phyloP scores from a whole-genome alignment of 2,329 filamentous ascomycete species.

The Penicillium capsulatum region DNA sequence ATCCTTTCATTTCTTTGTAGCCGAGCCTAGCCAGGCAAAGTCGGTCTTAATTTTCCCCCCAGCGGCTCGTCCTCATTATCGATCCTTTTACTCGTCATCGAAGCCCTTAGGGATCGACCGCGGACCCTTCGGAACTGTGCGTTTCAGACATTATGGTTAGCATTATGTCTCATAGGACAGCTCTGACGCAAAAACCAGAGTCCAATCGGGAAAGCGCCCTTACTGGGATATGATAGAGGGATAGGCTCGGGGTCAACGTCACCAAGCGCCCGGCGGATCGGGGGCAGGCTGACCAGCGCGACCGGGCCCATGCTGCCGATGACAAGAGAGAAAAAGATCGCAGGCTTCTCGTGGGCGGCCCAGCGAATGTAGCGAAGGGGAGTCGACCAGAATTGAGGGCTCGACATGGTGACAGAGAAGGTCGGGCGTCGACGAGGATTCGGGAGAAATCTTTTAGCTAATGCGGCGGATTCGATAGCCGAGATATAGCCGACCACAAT shows the following conservation, averaged over 20 bases:
- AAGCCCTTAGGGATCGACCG: conserved; percentile 46
- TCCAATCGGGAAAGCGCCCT: conserved; percentile 37
- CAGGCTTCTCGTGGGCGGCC: conserved; percentile 81
- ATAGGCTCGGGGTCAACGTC: conserved; percentile 68
- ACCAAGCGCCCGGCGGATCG: conserved; percentile 67
- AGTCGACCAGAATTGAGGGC: conserved; percentile 75
- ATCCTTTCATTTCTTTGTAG: no score
- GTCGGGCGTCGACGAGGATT: conserved; percentile 17
- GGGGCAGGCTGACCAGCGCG: conserved; percentile 66
- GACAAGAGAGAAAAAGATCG: conserved; percentile 81
- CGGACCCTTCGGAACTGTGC: conserved; percentile 44
- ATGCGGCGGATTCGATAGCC: conserved; percentile 3
- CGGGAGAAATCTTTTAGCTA: conserved; percentile 22
- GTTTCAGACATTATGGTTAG: conserved; percentile 12
- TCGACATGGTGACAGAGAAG: conserved; percentile 41
- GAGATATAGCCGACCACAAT: conserved; percentile 1
- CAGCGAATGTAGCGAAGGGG: conserved; percentile 84
- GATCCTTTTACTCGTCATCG: conserved; percentile 40
- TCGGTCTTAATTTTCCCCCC: conserved; percentile 2
- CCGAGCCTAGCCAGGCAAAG: conserved; percentile 1
- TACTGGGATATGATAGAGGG: conserved; percentile 90
- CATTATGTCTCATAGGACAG: not conserved
- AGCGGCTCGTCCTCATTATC: conserved; percentile 6
- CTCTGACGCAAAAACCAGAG: not conserved
- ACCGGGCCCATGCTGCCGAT: conserved; percentile 71